Base-by-base conservation (phyloP, 1,284 basidiomycete species). In the Moniliella sp. region DNA sequence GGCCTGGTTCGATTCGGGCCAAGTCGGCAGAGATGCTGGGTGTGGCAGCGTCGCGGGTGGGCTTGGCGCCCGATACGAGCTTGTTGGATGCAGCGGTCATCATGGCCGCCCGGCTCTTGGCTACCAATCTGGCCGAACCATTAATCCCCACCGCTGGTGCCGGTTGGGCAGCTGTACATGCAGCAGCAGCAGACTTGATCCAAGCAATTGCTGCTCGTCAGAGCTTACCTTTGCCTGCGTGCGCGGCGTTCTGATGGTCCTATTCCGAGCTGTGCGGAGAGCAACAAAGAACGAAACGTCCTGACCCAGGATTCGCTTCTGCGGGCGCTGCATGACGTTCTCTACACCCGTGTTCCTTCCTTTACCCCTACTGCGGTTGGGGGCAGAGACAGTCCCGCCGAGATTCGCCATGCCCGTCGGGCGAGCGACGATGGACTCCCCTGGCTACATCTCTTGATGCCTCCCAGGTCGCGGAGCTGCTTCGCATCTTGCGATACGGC, bases 281-380 rank as follows among this genome's bases (percentile, higher is more conserved):
- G 75, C 70, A 17, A 66, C 91, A 12, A 75, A 82, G 43, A 34
- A 7, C 33, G 34, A 19, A 29, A 32, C 17, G 29, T 34, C 1
- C 12, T 30, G 5, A 23, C 38, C 9, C 54, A 58, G 31, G 84
- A 82, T 66, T 86, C 84, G 53, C 70, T 93, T 35, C 71, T 97
- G 1, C 82, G 84, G 45, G 71, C 88, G 5, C 68, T 97, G 1
- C 84, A 93, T 51, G 76, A 79, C 0, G 65, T 81, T 16, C 32
- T 55, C 12, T 27, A 39, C 2, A n/a, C n/a, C n/a, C n/a, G n/a
- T n/a, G n/a, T n/a, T n/a, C n/a, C n/a, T n/a, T n/a, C n/a, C n/a
- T n/a, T n/a, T n/a, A n/a, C n/a, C n/a, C n/a, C n/a, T n/a, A n/a
- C n/a, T n/a, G n/a, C n/a, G n/a, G n/a, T n/a, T n/a, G n/a, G n/a